Evolutionary conservation across 306 rosid genomes (phyloP).

Genomic region (Leucaena leucocephala): DNA sequence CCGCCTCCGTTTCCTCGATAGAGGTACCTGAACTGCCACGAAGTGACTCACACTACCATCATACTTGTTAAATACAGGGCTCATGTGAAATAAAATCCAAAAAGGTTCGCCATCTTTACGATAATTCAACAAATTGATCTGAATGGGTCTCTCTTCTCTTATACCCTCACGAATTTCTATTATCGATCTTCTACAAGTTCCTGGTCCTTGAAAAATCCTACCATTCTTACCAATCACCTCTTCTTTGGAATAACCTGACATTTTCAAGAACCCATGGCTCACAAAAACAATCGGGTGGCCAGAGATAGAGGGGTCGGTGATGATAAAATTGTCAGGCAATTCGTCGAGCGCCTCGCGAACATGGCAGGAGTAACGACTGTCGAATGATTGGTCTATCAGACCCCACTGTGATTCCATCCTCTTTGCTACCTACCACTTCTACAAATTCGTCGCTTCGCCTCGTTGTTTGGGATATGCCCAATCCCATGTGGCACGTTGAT

Average conservation of each 20-base stretch:
- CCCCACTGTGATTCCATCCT: slow-evolving; percentile 55
- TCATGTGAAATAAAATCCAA: slow-evolving; percentile 74
- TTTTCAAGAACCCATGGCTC: slow-evolving; percentile 75
- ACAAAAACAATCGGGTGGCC: slow-evolving; percentile 90
- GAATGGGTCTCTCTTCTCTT: slow-evolving; percentile 57
- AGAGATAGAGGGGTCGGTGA: slow-evolving; percentile 76
- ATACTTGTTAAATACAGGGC: slow-evolving; percentile 61
- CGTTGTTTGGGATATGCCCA: slow-evolving; percentile 45
- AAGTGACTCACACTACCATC: slow-evolving; percentile 71
- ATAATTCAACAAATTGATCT: slow-evolving; percentile 69
- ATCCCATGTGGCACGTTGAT: slow-evolving; percentile 66
- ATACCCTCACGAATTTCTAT: slow-evolving; percentile 82
- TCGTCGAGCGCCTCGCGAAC: slow-evolving; percentile 68
- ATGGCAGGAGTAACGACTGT: slow-evolving; percentile 51
- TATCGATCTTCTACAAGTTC: slow-evolving; percentile 66
- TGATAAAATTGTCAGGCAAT: slow-evolving; percentile 63
- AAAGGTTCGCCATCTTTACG: slow-evolving; percentile 82
- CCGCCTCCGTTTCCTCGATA: slow-evolving; percentile 39
- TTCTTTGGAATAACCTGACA: slow-evolving; percentile 62
- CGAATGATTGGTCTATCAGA: slow-evolving; percentile 55
- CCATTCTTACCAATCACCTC: slow-evolving; percentile 79
- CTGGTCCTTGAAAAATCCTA: slow-evolving; percentile 74
- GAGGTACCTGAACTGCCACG: slow-evolving; percentile 80
- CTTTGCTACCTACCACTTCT: slow-evolving; percentile 31
- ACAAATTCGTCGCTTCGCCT: slow-evolving; percentile 37